These are phyloP conservation scores for Sporopachydermia lactativora DNA, from an alignment of 805 yeast genomes.

Conservation along the genomic window DNA sequence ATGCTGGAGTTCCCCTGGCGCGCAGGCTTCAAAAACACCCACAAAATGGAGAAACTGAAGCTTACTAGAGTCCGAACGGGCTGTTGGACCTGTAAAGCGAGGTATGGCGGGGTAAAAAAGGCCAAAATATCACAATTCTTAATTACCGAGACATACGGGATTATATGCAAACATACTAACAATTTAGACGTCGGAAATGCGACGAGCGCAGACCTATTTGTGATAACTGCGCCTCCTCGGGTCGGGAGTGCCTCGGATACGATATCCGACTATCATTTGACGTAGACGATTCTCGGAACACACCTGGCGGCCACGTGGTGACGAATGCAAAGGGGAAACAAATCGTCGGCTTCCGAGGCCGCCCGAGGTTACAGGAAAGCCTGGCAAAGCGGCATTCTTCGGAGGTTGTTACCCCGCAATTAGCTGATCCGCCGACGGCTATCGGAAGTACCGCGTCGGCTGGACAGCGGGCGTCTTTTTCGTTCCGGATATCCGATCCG, in stretches of 20 bases:
- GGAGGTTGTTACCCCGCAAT: not conserved
- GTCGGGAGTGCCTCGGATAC: conserved; percentile 36
- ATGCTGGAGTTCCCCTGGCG: too few species aligned
- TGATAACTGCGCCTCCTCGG: conserved; percentile 30
- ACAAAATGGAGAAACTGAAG: too few species aligned
- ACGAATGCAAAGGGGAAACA: conserved; percentile 22
- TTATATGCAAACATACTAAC: too few species aligned
- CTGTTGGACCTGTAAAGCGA: conserved; percentile 41
- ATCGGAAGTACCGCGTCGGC: too few species aligned
- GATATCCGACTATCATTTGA: conserved; percentile 33
- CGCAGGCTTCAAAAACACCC: too few species aligned
- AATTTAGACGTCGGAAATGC: conserved; percentile 34
- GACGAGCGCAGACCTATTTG: conserved; percentile 42
- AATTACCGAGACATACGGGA: too few species aligned
- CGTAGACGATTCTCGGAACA: conserved; percentile 31
- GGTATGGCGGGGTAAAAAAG: too few species aligned
- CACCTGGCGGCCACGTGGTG: conserved; percentile 7
- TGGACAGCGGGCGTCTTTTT: too few species aligned
- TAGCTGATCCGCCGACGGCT: too few species aligned
- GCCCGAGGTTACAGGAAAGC: conserved; percentile 26
- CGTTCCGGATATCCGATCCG: too few species aligned
- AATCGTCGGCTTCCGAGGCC: conserved; percentile 28
- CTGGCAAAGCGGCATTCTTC: conserved; percentile 17
- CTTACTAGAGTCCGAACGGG: conserved; percentile 40
- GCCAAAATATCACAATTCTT: too few species aligned